phyloP scores from a whole-genome alignment of 768 basidiomycete species.

The Calocybe cyanea region DNA sequence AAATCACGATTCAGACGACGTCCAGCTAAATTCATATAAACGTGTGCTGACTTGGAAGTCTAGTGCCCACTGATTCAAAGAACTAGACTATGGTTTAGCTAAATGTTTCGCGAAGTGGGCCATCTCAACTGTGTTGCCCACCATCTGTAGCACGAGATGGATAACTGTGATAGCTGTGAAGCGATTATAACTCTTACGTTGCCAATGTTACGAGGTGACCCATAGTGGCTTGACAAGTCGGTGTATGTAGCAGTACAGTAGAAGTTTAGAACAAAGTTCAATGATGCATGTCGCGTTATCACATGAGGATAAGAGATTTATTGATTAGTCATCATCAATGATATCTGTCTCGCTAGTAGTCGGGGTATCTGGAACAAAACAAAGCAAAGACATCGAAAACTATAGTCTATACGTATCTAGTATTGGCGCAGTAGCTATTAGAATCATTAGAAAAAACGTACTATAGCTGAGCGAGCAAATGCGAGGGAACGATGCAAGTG shows the following conservation, averaged over 20 bases:
- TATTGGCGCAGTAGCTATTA: no score
- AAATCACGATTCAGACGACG: not conserved
- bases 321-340: no score
- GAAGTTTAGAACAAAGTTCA: no score
- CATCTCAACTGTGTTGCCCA: constrained; percentile 3
- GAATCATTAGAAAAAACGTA: no score
- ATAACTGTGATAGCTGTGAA: not conserved
- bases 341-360: no score
- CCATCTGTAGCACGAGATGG: constrained; percentile 10
- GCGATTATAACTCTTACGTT: constrained; percentile 54
- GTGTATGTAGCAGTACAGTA: no score
- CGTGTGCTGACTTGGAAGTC: constrained; percentile 73
- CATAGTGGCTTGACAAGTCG: constrained; percentile 38
- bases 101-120: constrained; percentile 1
- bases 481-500: not conserved
- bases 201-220: constrained; percentile 86
- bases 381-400: no score
- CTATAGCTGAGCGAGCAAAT: no score
- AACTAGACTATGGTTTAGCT: constrained; percentile 41
- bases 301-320: no score
- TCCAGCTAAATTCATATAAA: not conserved
- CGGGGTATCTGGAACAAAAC: no score
- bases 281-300: no score
- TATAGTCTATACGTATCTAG: no score
- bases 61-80: constrained; percentile 95